phyloP scores from a whole-genome alignment of 176 grass and related monocot genomes.

The Aegilops bicornis region DNA sequence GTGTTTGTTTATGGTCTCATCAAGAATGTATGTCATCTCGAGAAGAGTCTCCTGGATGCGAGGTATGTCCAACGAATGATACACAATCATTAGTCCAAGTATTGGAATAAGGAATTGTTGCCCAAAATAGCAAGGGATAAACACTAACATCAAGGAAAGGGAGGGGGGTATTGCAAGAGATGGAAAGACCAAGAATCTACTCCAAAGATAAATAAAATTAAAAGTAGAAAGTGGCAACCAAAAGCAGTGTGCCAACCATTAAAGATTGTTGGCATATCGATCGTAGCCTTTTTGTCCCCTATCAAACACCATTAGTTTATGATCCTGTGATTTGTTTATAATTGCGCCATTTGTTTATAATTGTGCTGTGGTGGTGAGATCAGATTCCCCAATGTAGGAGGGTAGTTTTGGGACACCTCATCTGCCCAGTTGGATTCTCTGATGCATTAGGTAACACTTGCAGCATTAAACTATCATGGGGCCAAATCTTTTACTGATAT shows the following conservation, averaged over 20 bases:
- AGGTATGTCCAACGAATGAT: conserved; percentile 32
- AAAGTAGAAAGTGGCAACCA: conserved; percentile 36
- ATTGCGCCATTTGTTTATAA: conserved; percentile 6
- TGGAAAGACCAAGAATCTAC: conserved; percentile 44
- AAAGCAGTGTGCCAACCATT: conserved; percentile 42
- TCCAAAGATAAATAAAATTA: conserved; percentile 25
- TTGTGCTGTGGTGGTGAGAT: conserved; percentile 24
- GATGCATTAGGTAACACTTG: conserved; percentile 40
- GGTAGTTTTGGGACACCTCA: conserved; percentile 39
- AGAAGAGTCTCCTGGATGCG: not conserved
- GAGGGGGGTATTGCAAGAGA: conserved; percentile 23
- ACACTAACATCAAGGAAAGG: conserved; percentile 32
- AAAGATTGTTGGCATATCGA: conserved; percentile 32
- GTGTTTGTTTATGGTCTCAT: conserved; percentile 30
- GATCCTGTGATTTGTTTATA: not conserved
- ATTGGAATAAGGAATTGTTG: conserved; percentile 34
- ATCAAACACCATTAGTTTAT: conserved; percentile 35
- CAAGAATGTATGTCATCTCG: conserved; percentile 25
- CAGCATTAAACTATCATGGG: conserved; percentile 40
- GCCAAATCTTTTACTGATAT: conserved; percentile 28
- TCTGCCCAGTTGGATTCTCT: conserved; percentile 38
- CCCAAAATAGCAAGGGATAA: conserved; percentile 51
- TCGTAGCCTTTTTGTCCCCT: conserved; percentile 42
- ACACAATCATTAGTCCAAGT: conserved; percentile 34
- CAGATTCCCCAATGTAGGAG: conserved; percentile 37